Base-by-base conservation (phyloP, 1,284 basidiomycete genomes). In the Waitea zeae region DNA sequence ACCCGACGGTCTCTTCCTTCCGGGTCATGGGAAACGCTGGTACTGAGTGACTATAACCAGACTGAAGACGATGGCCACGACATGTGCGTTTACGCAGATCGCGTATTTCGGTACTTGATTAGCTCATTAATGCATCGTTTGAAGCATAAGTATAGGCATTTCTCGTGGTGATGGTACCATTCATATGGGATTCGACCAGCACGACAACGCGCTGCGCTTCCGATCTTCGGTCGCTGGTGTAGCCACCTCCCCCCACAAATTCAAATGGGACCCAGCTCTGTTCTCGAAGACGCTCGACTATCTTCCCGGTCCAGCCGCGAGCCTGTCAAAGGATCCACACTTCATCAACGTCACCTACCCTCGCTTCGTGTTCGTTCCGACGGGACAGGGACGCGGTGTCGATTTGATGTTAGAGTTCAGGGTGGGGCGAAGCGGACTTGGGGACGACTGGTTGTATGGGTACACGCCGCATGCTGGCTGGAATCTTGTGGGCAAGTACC, bases 261-360 rank as follows among this genome's bases (percentile, higher is more conserved):
- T 44, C 0, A 35, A 36, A 2, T 56, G 53, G 55, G 43, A 46
- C 14, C 15, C 48, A 3, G 38, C 44, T 1, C 39, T 55, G 5
- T 56, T 57, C 30, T 47, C 50, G 3, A 40, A 43, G 0, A 43
- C 41, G 2, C 35, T 50, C 7, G 46, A 60, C 39, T 44, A 50
- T 33, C 49, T 61, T 1, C 58, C 56, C 1, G 57, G 57, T 2
- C 50, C 56, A 3, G 22, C 22, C n/a, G 7, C 22, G 56, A 55
- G 38, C 31, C 39, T 13, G 46, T 62, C 9, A 54, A 39, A 46
- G 48, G 1, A 37, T 47, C 1, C 51, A 7, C n/a, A 51, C 42
- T 57, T 55, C 41, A 46, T 53, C 35, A 56, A 59, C 34, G 45
- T 60, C 14, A 62, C 60, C 0, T 63, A 63, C 42, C 61, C 60